These are phyloP conservation scores for Penicillium nucicola DNA, from an alignment of 495 filamentous ascomycete species.

Conservation along the genomic window DNA sequence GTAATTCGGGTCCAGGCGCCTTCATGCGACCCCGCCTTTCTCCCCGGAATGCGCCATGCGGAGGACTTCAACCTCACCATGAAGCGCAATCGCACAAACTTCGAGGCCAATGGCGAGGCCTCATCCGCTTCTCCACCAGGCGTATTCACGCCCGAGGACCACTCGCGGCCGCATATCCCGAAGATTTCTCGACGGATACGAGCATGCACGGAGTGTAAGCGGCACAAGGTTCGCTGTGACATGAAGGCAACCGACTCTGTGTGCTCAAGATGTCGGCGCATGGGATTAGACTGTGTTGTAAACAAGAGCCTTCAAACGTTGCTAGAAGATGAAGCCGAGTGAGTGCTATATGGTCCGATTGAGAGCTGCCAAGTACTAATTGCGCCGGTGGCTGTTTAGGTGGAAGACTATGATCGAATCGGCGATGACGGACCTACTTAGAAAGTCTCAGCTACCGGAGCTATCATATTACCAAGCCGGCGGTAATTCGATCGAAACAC, in stretches of 20 bases:
- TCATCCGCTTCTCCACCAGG: conserved; percentile 38
- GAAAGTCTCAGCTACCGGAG: conserved; percentile 44
- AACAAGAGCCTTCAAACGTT: conserved; percentile 56
- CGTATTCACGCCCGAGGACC: conserved; percentile 30
- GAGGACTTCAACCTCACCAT: conserved; percentile 26
- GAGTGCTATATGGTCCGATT: conserved; percentile 9
- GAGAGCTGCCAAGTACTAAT: neutral
- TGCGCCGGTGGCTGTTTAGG: conserved; percentile 14
- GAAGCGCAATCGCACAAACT: conserved; percentile 47
- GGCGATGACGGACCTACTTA: conserved; percentile 44
- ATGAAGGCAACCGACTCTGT: conserved; percentile 44
- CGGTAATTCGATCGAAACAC: conserved; percentile 33
- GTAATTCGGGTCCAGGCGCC: conserved; percentile 16
- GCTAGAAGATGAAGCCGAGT: conserved; percentile 50
- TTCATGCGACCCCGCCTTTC: conserved; percentile 23
- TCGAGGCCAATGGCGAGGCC: conserved; percentile 41
- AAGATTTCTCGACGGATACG: conserved; percentile 56
- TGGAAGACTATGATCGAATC: conserved; percentile 48
- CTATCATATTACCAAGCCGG: conserved; percentile 44
- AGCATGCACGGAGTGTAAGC: conserved; percentile 53
- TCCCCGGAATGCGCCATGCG: conserved; percentile 21
- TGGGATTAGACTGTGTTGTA: conserved; percentile 50
- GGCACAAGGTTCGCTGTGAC: conserved; percentile 52
- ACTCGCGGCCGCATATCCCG: conserved; percentile 39
- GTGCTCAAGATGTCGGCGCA: conserved; percentile 49